Conservation (phyloP, 1,284 basidiomycete genomes). For the Anthracocystis setariae region DNA sequence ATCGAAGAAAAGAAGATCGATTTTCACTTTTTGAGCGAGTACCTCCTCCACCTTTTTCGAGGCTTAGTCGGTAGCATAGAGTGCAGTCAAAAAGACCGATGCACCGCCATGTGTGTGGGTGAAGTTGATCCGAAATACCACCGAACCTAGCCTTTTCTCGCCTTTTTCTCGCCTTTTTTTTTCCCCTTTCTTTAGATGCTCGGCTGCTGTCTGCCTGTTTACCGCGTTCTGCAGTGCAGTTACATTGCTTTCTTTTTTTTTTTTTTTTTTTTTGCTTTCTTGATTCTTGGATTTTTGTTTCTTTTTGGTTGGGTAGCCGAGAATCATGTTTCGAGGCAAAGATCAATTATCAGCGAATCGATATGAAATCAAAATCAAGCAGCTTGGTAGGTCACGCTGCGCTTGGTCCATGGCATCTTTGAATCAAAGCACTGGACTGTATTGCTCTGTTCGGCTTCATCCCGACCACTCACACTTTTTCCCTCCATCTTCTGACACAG, state of each 20-base stretch:
- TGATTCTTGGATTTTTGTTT: no score
- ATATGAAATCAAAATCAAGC: constrained; percentile 24
- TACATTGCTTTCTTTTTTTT: no score
- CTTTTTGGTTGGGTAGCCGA: no score
- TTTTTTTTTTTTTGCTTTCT: no score
- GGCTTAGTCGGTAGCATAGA: no score
- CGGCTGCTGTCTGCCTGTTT: not conserved
- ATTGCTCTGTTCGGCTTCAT: not conserved
- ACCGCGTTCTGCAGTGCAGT: no score
- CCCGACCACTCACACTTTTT: not conserved
- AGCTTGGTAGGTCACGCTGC: not conserved
- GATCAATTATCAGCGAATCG: constrained; percentile 22
- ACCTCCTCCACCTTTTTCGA: no score
- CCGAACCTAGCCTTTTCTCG: constrained; percentile 13
- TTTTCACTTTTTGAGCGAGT: no score
- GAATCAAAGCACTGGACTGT: not conserved
- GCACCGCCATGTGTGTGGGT: not conserved
- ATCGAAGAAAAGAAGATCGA: no score
- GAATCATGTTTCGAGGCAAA: not conserved
- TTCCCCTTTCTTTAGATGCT: not conserved
- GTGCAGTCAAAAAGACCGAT: not conserved
- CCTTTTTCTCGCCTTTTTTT: constrained; percentile 1
- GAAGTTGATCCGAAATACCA: constrained; percentile 30
- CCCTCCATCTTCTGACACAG: not conserved
- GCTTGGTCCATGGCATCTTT: not conserved